phyloP scores from a whole-genome alignment of 2,329 filamentous ascomycete genomes.

The Cylindrodendrum hubeiense region DNA sequence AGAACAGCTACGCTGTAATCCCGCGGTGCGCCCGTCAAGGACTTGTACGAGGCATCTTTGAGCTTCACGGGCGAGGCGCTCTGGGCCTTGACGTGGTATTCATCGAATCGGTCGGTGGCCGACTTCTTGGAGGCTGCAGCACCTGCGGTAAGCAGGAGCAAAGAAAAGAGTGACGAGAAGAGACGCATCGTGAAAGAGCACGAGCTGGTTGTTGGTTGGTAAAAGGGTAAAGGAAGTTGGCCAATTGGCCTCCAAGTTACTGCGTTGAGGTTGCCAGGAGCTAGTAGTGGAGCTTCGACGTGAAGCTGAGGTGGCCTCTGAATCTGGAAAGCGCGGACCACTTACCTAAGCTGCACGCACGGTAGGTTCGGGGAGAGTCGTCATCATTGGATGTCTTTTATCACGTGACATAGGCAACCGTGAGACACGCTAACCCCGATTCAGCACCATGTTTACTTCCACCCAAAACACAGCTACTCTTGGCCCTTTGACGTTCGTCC shows the following conservation, averaged over 20 bases:
- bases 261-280: slow-evolving; percentile 11
- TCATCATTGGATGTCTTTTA: slow-evolving; percentile 11
- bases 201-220: slow-evolving; percentile 1
- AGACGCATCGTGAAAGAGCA: slow-evolving; percentile 72
- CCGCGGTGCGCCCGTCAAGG: slow-evolving; percentile 81
- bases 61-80: slow-evolving; percentile 79
- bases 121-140: slow-evolving; percentile 75
- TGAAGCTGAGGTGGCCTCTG: slow-evolving; percentile 54
- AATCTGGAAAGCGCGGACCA: slow-evolving; percentile 24
- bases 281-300: slow-evolving; percentile 35
- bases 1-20: slow-evolving; percentile 88
- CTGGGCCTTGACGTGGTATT: slow-evolving; percentile 77
- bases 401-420: slow-evolving; percentile 28
- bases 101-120: slow-evolving; percentile 73
- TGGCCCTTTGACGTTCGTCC: slow-evolving; percentile 9
- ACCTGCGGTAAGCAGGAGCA: slow-evolving; percentile 71
- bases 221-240: slow-evolving; percentile 23
- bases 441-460: slow-evolving; percentile 48
- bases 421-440: slow-evolving; percentile 37
- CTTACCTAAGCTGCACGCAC: slow-evolving; percentile 41
- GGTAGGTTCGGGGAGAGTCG: neutral
- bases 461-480: slow-evolving; percentile 43
- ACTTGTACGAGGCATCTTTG: slow-evolving; percentile 79
- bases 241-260: slow-evolving; percentile 41
- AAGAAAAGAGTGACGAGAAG: slow-evolving; percentile 71